Conservation (phyloP, 306 rosid species). For the Prunus mongolica region DNA sequence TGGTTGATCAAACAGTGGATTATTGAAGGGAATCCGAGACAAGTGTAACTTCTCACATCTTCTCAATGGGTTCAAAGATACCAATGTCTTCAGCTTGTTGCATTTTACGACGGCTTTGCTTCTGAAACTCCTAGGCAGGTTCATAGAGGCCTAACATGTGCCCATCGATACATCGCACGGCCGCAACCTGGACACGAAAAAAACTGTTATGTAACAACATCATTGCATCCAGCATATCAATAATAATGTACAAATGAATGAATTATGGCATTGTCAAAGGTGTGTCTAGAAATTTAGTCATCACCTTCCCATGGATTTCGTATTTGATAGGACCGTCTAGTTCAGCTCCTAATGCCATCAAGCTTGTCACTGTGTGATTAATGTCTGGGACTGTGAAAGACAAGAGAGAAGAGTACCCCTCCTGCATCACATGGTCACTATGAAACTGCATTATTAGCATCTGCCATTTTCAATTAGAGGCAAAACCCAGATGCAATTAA, state of each 20-base stretch:
- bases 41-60: conserved; percentile 34
- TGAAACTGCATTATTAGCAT: conserved; percentile 26
- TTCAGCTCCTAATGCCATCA: conserved; percentile 78
- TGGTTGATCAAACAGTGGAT: conserved; percentile 65
- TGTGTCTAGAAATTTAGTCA: neutral
- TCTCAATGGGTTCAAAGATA: conserved; percentile 29
- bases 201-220: neutral
- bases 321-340: conserved; percentile 79
- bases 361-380: conserved; percentile 50
- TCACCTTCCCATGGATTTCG: conserved; percentile 77
- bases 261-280: neutral
- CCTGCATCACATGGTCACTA: conserved; percentile 64
- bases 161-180: conserved; percentile 73
- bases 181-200: conserved; percentile 56
- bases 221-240: neutral
- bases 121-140: conserved; percentile 43
- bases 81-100: neutral
- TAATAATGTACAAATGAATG: neutral
- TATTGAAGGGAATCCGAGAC: conserved; percentile 56
- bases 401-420: conserved; percentile 61
- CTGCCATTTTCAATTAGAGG: conserved; percentile 4
- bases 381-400: conserved; percentile 79
- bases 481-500: neutral
- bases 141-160: conserved; percentile 80
- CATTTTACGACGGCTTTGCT: neutral